Evolutionary conservation across 2,329 filamentous ascomycete species (phyloP).

Genomic region (Dothistroma septosporum): DNA sequence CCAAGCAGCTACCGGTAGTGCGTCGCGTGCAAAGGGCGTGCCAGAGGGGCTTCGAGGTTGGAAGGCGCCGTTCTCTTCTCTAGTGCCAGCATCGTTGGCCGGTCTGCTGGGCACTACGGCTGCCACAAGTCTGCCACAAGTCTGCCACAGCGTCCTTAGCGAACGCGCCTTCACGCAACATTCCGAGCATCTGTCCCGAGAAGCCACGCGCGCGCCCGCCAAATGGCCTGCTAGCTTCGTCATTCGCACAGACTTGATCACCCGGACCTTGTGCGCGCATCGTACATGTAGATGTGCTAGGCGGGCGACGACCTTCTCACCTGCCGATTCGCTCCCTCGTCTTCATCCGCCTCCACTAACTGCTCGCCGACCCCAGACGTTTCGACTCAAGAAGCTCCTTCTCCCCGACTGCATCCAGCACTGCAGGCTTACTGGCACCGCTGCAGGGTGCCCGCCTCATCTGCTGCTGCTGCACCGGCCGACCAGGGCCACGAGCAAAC

Average conservation of each 20-base stretch:
- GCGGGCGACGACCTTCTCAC: constrained; percentile 6
- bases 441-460: background rate
- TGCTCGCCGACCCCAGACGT: background rate
- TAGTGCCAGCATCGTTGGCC: background rate
- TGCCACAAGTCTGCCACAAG: background rate
- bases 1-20: background rate
- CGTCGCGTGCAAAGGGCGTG: background rate
- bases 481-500: constrained; percentile 6
- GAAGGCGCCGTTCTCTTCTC: background rate
- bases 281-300: constrained; percentile 9
- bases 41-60: background rate
- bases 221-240: constrained; percentile 1
- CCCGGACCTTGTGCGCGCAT: constrained; percentile 12
- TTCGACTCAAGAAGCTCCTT: constrained; percentile 1
- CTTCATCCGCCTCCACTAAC: background rate
- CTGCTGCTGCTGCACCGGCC: constrained; percentile 1
- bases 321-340: constrained; percentile 1
- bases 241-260: background rate
- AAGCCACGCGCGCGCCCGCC: constrained; percentile 1
- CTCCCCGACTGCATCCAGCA: background rate
- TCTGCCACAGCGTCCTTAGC: background rate
- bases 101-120: background rate
- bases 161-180: background rate
- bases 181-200: background rate
- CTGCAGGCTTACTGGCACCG: background rate